Conservation (phyloP, 495 filamentous ascomycete species). For the Aspergillus homomorphus region DNA sequence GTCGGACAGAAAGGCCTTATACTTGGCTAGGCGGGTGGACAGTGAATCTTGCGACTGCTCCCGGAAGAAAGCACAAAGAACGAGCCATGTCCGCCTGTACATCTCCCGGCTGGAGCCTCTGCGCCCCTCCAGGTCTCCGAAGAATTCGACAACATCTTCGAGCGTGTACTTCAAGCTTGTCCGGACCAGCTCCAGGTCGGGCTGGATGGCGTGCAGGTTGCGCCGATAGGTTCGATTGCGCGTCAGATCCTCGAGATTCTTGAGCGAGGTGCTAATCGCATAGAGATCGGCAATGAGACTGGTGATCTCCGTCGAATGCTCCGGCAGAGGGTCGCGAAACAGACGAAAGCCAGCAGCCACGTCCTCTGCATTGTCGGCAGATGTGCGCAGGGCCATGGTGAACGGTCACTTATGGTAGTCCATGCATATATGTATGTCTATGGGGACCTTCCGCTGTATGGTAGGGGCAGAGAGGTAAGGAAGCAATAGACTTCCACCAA, state of each 20-base stretch:
- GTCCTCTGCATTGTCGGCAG: slow-evolving; percentile 51
- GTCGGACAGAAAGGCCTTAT: slow-evolving; percentile 49
- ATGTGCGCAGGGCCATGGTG: slow-evolving; percentile 46
- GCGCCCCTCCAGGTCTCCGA: slow-evolving; percentile 41
- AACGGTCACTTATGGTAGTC: slow-evolving; percentile 11
- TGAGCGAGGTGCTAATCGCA: slow-evolving; percentile 49
- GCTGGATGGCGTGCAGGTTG: slow-evolving; percentile 32
- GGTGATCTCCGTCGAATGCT: slow-evolving; percentile 54
- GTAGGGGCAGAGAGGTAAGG: neutral
- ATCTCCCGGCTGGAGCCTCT: slow-evolving; percentile 32
- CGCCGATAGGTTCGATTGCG: slow-evolving; percentile 32
- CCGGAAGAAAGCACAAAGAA: slow-evolving; percentile 48
- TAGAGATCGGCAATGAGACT: slow-evolving; percentile 53
- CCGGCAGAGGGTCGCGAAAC: slow-evolving; percentile 51
- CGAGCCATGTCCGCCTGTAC: slow-evolving; percentile 52
- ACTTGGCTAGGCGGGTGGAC: slow-evolving; percentile 50
- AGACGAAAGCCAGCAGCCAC: slow-evolving; percentile 50
- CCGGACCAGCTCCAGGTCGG: slow-evolving; percentile 45
- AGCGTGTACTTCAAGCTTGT: slow-evolving; percentile 52
- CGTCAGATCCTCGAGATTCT: slow-evolving; percentile 40
- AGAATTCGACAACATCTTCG: slow-evolving; percentile 51
- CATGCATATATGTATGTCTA: slow-evolving; percentile 17
- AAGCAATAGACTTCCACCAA: neutral
- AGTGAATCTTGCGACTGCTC: slow-evolving; percentile 50
- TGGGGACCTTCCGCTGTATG: slow-evolving; percentile 1